A percentile compares a stretch with the other conserved stretches of the same genome.
Evolutionary conservation across 1,139 yeast species (phyloP).

Genomic region (Suhomyces guaymorum): DNA sequence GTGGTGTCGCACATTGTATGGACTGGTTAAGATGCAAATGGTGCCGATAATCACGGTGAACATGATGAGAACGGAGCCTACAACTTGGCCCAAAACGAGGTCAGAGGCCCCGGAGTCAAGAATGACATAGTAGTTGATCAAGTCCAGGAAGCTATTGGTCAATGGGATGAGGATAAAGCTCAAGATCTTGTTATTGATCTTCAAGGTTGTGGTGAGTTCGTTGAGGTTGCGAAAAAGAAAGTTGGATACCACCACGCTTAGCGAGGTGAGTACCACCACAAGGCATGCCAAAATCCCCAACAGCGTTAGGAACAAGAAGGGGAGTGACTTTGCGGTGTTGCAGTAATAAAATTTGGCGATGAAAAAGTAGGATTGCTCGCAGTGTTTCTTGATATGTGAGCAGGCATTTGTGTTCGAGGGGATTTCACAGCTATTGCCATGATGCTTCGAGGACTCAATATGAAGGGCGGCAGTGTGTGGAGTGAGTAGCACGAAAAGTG

Average conservation of each 20-base stretch:
- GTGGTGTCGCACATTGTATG: slow-evolving; percentile 25
- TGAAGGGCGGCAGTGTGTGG: not conserved
- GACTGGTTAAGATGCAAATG: slow-evolving; percentile 30
- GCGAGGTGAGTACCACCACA: slow-evolving; percentile 23
- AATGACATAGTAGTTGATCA: slow-evolving; percentile 38
- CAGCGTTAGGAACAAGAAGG: slow-evolving; percentile 18
- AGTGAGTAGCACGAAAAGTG: slow-evolving; percentile 2
- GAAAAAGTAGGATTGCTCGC: slow-evolving; percentile 28
- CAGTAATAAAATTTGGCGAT: slow-evolving; percentile 33
- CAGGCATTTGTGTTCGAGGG: slow-evolving; percentile 19
- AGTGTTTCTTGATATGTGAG: slow-evolving; percentile 21
- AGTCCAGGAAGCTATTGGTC: slow-evolving; percentile 43
- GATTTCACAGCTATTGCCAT: slow-evolving; percentile 6
- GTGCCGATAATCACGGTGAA: slow-evolving; percentile 40
- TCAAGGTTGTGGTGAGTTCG: slow-evolving; percentile 27
- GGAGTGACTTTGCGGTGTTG: slow-evolving; percentile 17
- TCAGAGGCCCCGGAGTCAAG: slow-evolving; percentile 34
- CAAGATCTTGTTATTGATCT: slow-evolving; percentile 34
- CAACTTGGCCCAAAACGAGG: slow-evolving; percentile 43
- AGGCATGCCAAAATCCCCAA: slow-evolving; percentile 19
- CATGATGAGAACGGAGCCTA: slow-evolving; percentile 41
- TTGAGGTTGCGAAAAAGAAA: slow-evolving; percentile 36
- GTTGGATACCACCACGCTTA: slow-evolving; percentile 41
- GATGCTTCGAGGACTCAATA: not conserved
- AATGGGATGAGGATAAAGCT: slow-evolving; percentile 42